These are phyloP conservation scores for Olyra latifolia DNA, from an alignment of 176 grass and related monocot genomes.

Conservation along the genomic window DNA sequence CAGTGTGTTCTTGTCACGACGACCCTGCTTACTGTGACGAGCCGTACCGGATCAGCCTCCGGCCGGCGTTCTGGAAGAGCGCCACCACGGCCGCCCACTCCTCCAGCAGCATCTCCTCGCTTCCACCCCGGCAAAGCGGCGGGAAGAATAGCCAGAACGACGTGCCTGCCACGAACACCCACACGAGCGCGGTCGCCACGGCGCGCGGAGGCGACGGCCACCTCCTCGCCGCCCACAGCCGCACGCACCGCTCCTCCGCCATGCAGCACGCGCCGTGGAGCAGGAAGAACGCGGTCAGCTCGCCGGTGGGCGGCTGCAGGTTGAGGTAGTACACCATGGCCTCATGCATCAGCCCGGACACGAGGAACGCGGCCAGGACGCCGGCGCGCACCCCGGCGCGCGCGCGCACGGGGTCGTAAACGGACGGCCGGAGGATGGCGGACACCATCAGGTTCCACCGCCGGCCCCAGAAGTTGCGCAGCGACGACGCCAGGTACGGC, in stretches of 20 bases:
- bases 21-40: too few relatives aligned
- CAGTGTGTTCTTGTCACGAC: too few relatives aligned
- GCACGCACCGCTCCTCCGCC: constrained; percentile 28
- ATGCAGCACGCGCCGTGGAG: constrained; percentile 45
- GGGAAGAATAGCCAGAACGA: constrained; percentile 48
- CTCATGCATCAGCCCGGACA: constrained; percentile 75
- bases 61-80: not conserved
- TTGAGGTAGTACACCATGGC: constrained; percentile 41
- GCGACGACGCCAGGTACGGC: constrained; percentile 47
- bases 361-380: constrained; percentile 43
- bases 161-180: constrained; percentile 17
- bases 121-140: constrained; percentile 27
- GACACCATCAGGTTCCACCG: constrained; percentile 61
- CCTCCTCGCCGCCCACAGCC: not conserved
- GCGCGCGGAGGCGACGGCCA: constrained; percentile 8
- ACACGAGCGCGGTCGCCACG: constrained; percentile 2
- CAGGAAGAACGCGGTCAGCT: constrained; percentile 41
- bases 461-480: constrained; percentile 58
- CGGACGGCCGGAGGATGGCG: constrained; percentile 38
- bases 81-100: constrained; percentile 6
- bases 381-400: not conserved
- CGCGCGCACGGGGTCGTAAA: constrained; percentile 27
- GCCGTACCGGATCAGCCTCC: not conserved
- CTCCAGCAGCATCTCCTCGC: constrained; percentile 25
- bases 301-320: constrained; percentile 11